These are phyloP conservation scores for Diddensiella transvaalensis DNA, from an alignment of 805 yeast genomes.

Conservation along the genomic window DNA sequence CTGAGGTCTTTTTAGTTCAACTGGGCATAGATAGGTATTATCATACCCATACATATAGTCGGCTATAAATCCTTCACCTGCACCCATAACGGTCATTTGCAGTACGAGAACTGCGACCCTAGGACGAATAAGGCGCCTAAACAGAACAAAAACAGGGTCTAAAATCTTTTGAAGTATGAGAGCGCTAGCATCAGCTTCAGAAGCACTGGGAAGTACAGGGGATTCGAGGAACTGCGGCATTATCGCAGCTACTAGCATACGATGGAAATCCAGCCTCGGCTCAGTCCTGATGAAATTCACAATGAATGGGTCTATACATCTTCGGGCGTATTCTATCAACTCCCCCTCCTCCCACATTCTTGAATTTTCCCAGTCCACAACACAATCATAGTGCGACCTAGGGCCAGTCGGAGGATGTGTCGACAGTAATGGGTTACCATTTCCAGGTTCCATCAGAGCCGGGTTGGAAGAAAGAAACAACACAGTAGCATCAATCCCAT, in stretches of 20 bases:
- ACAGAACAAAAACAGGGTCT: background rate
- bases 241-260: background rate
- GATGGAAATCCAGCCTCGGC: background rate
- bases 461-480: background rate
- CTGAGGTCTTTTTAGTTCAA: background rate
- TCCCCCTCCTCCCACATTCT: background rate
- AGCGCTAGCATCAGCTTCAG: background rate
- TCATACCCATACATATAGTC: background rate
- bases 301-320: background rate
- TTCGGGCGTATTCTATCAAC: background rate
- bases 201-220: background rate
- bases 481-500: background rate
- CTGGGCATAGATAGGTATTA: background rate
- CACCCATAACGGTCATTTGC: background rate
- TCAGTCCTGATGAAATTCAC: background rate
- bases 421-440: background rate
- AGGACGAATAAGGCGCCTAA: background rate
- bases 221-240: background rate
- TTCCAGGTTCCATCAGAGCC: background rate
- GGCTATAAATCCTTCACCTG: background rate
- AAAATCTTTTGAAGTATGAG: too few species aligned
- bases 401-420: background rate
- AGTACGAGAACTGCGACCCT: background rate
- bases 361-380: background rate
- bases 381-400: background rate